These are phyloP conservation scores for Jatropha podagrica DNA, from an alignment of 441 rosid genomes.

Conservation along the genomic window DNA sequence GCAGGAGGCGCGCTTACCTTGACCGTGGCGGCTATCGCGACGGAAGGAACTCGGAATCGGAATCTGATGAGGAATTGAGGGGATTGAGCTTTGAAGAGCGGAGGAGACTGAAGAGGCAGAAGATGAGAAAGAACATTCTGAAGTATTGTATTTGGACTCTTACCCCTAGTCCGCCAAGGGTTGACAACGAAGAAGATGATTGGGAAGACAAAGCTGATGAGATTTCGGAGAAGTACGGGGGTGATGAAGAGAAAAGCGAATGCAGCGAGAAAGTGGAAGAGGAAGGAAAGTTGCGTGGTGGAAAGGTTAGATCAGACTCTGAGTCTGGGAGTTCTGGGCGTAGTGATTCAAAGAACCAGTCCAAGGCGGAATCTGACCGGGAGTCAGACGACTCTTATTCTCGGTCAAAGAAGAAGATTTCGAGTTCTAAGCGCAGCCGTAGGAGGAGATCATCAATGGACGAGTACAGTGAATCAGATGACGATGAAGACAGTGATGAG, in stretches of 20 bases:
- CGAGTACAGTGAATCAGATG: slow-evolving; percentile 48
- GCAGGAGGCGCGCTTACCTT: slow-evolving; percentile 40
- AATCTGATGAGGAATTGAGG: slow-evolving; percentile 83
- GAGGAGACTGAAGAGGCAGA: slow-evolving; percentile 80
- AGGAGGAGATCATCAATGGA: slow-evolving; percentile 31
- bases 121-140: slow-evolving; percentile 55
- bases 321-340: slow-evolving; percentile 14
- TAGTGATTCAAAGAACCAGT: slow-evolving; percentile 6
- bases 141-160: slow-evolving; percentile 67
- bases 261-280: slow-evolving; percentile 37
- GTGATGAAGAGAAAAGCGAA: slow-evolving; percentile 30
- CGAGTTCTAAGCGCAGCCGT: slow-evolving; percentile 36
- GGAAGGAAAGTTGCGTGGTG: slow-evolving; percentile 25
- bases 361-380: slow-evolving; percentile 26
- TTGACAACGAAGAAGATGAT: slow-evolving; percentile 45
- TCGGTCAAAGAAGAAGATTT: slow-evolving; percentile 22
- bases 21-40: slow-evolving; percentile 47
- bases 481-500: slow-evolving; percentile 40
- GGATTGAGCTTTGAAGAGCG: slow-evolving; percentile 74
- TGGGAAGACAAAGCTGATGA: slow-evolving; percentile 19
- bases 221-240: slow-evolving; percentile 18
- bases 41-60: slow-evolving; percentile 53
- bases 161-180: slow-evolving; percentile 29
- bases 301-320: slow-evolving; percentile 20
- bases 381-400: slow-evolving; percentile 31